Percentiles rank a stretch among this genome's conserved stretches.
Evolutionary conservation across 768 basidiomycete species (phyloP).

Genomic region (Termitomyces sp.): DNA sequence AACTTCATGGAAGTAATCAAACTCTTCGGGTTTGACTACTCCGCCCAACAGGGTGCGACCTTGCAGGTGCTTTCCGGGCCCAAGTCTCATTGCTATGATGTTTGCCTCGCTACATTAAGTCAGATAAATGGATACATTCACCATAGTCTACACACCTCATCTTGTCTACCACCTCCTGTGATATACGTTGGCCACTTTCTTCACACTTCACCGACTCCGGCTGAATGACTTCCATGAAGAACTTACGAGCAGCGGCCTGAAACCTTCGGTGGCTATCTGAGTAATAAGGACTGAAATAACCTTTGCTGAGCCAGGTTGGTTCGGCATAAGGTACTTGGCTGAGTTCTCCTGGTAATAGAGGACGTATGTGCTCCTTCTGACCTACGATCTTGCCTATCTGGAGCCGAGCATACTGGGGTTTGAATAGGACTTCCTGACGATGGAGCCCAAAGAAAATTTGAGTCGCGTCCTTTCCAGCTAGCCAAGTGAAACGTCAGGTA

Average conservation of each 20-base stretch:
- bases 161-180: conserved; percentile 79
- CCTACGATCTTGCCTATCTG: conserved; percentile 61
- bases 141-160: conserved; percentile 47
- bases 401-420: conserved; percentile 67
- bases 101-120: conserved; percentile 51
- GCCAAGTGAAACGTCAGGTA: not conserved
- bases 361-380: conserved; percentile 48
- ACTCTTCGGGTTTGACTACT: conserved; percentile 72
- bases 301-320: conserved; percentile 69
- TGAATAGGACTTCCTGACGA: conserved; percentile 70
- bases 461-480: conserved; percentile 75
- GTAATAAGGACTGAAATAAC: conserved; percentile 75
- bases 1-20: conserved; percentile 93
- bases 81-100: conserved; percentile 85
- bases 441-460: conserved; percentile 83
- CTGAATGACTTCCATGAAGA: conserved; percentile 68
- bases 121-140: not conserved
- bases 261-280: conserved; percentile 67
- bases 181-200: conserved; percentile 81
- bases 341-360: conserved; percentile 52
- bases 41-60: conserved; percentile 75
- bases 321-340: conserved; percentile 83
- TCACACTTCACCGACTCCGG: conserved; percentile 78
- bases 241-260: conserved; percentile 69
- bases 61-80: conserved; percentile 84